Evolutionary conservation across 305 asterid genomes (phyloP).

Genomic region (Euphrasia arctica): DNA sequence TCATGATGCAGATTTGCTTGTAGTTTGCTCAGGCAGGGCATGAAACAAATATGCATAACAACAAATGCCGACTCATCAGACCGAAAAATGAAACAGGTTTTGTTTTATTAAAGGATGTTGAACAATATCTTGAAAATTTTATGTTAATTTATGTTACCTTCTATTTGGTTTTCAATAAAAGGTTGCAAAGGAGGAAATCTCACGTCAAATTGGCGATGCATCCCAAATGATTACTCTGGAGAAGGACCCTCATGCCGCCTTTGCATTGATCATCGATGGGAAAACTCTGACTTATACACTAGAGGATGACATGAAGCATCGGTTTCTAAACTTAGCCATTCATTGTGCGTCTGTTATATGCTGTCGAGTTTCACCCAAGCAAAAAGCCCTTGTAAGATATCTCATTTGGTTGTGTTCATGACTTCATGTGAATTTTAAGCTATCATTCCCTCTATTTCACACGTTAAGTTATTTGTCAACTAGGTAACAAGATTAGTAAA

Average conservation of each 20-base stretch:
- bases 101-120: conserved; percentile 23
- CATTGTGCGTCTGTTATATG: conserved; percentile 90
- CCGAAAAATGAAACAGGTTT: conserved; percentile 48
- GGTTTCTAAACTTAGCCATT: conserved; percentile 72
- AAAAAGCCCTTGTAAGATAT: conserved; percentile 79
- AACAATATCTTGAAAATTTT: conserved; percentile 22
- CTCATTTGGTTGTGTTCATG: conserved; percentile 15
- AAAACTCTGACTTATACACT: conserved; percentile 69
- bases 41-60: conserved; percentile 72
- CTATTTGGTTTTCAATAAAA: conserved; percentile 33
- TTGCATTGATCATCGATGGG: conserved; percentile 88
- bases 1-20: conserved; percentile 65
- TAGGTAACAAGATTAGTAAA: conserved; percentile 86
- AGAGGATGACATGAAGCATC: conserved; percentile 62
- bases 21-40: conserved; percentile 90
- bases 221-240: conserved; percentile 58
- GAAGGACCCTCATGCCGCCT: conserved; percentile 71
- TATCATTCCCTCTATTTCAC: conserved; percentile 17
- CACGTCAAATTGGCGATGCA: conserved; percentile 66
- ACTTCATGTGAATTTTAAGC: conserved; percentile 14
- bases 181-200: conserved; percentile 62
- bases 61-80: conserved; percentile 35
- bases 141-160: conserved; percentile 24
- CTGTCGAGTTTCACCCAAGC: conserved; percentile 97
- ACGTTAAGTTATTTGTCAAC: conserved; percentile 18